These are phyloP conservation scores for Lecanoromycetidae sp. DNA, from an alignment of 2,329 filamentous ascomycete genomes.

Conservation along the genomic window DNA sequence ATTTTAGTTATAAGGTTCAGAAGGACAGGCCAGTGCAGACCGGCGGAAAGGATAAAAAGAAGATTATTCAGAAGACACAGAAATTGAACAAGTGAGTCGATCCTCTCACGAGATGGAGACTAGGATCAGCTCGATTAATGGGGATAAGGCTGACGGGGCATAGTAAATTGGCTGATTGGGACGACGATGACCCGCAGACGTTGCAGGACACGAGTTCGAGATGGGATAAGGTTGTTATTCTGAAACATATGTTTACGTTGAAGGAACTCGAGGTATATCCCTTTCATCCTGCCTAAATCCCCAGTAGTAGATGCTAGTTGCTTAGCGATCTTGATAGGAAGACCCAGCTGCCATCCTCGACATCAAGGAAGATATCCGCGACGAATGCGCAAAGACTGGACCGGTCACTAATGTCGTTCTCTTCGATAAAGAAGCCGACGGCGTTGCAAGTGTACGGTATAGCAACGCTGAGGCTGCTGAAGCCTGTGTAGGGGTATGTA, in stretches of 20 bases:
- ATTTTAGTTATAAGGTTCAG: conserved; percentile 82
- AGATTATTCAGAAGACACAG: conserved; percentile 82
- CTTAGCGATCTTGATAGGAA: conserved; percentile 45
- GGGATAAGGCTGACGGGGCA: background rate
- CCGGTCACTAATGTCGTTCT: conserved; percentile 82
- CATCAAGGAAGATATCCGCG: conserved; percentile 86
- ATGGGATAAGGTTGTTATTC: conserved; percentile 70
- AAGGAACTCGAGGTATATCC: conserved; percentile 55
- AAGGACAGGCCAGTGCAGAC: conserved; percentile 49
- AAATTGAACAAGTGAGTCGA: conserved; percentile 57
- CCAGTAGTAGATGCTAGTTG: too few species aligned
- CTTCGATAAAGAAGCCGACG: conserved; percentile 74
- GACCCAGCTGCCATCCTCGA: conserved; percentile 73
- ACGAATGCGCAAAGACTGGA: conserved; percentile 78
- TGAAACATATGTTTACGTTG: conserved; percentile 89
- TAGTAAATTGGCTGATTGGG: conserved; percentile 88
- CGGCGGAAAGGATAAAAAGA: conserved; percentile 61
- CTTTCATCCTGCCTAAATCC: background rate
- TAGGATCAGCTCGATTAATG: background rate
- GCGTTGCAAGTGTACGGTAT: conserved; percentile 78
- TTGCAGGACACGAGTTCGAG: conserved; percentile 44
- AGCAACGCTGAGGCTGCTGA: conserved; percentile 55
- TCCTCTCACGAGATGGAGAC: background rate
- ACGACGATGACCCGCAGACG: conserved; percentile 64
- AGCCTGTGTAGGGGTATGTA: conserved; percentile 50